Evolutionary conservation across 148 eudicot species (phyloP), one percentile per base, ranked within the genome.

Genomic region (Oxyria digyna): DNA sequence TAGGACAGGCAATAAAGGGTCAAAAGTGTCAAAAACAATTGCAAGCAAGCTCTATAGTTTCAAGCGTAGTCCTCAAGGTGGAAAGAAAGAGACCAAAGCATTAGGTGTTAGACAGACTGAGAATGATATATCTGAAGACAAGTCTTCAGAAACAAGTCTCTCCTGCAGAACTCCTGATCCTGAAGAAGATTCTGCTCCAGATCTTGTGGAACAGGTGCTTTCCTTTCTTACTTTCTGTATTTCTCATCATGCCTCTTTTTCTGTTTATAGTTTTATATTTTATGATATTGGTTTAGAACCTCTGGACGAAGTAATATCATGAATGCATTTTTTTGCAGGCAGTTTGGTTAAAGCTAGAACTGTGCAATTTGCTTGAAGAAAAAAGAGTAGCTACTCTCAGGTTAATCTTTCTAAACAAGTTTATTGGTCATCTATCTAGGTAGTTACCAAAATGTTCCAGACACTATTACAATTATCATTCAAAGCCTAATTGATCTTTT

Each of bases 1-100:
- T 78, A 74, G 76, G 46, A 84, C 79, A 78, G 98, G 89, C 75
- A 78, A 45, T 67, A 77, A 74, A 72, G 79, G 78, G 66, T 83
- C 82, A 33, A 85, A 83, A 76, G 79, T 80, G 66, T 82, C 97
- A 42, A 89, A 91, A 75, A 74, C 78, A 68, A 88, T 93, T 43
- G 91, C 88, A 35, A 76, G 85, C 9, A 93, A 89, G 83, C 71
- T 93, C 74, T 88, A 85, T 74, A 93, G 96, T 78, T 93, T 93
- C 80, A 87, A 86, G 79, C 87, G 83, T 70, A 85, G 78, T 78
- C 78, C 82, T 72, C 84, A 78, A 45, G 77, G 83, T 63, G 69
- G 73, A 23, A 75, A 65, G 46, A 82, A 78, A 74, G 88, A 87
- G 69, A 59, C 77, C 70, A 71, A 18, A 75, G 73, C 23, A 77